Evolutionary conservation across 306 rosid genomes (phyloP).

Genomic region (Lathyrus oleraceus): DNA sequence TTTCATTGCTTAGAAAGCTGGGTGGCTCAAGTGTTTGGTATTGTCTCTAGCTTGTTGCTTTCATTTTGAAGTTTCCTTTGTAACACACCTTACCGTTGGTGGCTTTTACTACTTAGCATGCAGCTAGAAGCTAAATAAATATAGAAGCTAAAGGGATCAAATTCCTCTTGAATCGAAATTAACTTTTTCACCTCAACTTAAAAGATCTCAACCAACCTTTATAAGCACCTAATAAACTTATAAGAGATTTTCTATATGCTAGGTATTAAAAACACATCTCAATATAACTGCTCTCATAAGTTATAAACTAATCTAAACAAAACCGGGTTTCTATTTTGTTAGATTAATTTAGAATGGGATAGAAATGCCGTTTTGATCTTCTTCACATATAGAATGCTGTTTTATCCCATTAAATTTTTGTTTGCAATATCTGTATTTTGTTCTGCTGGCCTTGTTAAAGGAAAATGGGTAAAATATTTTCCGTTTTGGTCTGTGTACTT

Average conservation of each 20-base stretch:
- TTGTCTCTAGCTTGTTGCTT: constrained; percentile 20
- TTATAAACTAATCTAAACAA: neutral
- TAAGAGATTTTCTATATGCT: neutral
- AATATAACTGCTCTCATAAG: neutral
- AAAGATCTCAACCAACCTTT: neutral
- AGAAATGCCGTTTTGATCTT: constrained; percentile 18
- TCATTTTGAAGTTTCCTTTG: constrained; percentile 19
- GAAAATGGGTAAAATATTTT: neutral
- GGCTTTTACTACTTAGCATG: neutral
- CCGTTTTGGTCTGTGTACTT: neutral
- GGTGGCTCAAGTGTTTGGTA: constrained; percentile 17
- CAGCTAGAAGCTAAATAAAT: neutral
- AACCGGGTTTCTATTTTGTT: constrained; percentile 3
- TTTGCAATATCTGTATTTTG: constrained; percentile 16
- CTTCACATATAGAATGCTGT: neutral
- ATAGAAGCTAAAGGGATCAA: neutral
- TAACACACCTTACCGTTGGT: neutral
- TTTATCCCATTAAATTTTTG: neutral
- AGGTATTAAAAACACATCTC: neutral
- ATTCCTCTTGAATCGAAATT: neutral
- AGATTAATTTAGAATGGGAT: neutral
- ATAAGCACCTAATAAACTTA: neutral
- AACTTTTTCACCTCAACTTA: neutral
- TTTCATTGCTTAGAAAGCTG: constrained; percentile 15
- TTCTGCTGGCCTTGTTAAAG: constrained; percentile 8